phyloP scores from a whole-genome alignment of 305 asterid genomes.

The Fraxinus dipetala region DNA sequence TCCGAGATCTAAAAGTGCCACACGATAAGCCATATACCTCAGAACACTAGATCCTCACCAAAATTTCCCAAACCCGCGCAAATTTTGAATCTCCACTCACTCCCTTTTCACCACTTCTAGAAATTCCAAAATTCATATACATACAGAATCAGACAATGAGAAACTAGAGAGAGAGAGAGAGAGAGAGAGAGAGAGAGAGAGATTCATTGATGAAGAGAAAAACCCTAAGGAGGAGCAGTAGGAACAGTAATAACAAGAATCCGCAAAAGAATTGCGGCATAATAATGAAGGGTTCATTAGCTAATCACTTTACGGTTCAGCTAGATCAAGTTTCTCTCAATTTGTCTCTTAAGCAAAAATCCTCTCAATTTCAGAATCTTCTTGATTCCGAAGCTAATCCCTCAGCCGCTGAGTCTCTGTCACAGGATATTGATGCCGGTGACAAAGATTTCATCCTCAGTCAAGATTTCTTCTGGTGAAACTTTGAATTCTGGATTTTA shows the following conservation, averaged over 20 bases:
- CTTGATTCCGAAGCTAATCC: conserved; percentile 42
- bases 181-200: neutral
- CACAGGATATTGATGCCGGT: conserved; percentile 39
- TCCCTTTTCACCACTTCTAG: neutral
- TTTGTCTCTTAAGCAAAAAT: conserved; percentile 33
- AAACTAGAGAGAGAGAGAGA: conserved; percentile 1
- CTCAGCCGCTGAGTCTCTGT: conserved; percentile 28
- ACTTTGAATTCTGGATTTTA: neutral
- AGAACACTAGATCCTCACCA: neutral
- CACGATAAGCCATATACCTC: neutral
- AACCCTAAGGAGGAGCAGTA: conserved; percentile 28
- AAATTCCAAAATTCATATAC: conserved; percentile 5
- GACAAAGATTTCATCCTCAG: conserved; percentile 80
- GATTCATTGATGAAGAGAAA: conserved; percentile 47
- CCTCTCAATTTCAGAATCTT: conserved; percentile 50
- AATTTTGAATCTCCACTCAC: conserved; percentile 35
- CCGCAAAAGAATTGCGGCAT: conserved; percentile 19
- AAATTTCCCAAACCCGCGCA: conserved; percentile 36
- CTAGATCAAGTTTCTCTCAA: conserved; percentile 44
- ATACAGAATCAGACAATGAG: neutral
- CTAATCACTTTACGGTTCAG: conserved; percentile 54
- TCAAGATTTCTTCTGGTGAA: conserved; percentile 91
- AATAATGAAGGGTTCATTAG: conserved; percentile 54
- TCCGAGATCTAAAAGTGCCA: neutral
- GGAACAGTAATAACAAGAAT: conserved; percentile 21